These are phyloP conservation scores for Sporisorium scitamineum DNA, from an alignment of 1,284 basidiomycete genomes.

Conservation along the genomic window DNA sequence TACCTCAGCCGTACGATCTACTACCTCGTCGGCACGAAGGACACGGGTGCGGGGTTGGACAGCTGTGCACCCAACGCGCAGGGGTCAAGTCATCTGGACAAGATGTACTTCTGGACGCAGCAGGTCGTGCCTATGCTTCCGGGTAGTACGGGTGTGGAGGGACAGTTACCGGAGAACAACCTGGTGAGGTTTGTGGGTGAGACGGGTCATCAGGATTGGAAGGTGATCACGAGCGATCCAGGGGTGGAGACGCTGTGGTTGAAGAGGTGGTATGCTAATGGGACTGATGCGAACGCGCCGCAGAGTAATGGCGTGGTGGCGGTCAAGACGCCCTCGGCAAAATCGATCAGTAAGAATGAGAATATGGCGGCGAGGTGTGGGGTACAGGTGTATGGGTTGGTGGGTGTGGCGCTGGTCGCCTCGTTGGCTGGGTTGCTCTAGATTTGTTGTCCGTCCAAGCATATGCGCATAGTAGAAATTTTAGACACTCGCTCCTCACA, in stretches of 20 bases:
- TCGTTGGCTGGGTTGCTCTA: background rate
- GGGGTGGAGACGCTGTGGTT: constrained; percentile 58
- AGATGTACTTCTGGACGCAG: constrained; percentile 62
- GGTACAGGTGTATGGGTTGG: no score
- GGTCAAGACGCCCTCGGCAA: constrained; percentile 11
- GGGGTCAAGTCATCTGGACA: constrained; percentile 54
- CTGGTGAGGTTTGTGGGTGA: constrained; percentile 36
- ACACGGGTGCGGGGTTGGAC: constrained; percentile 35
- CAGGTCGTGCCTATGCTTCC: constrained; percentile 51
- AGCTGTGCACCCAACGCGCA: constrained; percentile 57
- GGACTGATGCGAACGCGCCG: constrained; percentile 25
- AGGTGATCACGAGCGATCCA: constrained; percentile 52
- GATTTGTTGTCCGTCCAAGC: no score
- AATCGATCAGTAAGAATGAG: background rate
- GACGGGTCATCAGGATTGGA: constrained; percentile 54
- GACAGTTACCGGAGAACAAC: constrained; percentile 43
- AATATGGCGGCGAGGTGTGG: background rate
- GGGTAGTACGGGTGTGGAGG: constrained; percentile 30
- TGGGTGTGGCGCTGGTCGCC: constrained; percentile 3
- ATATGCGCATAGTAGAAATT: no score
- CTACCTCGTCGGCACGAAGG: constrained; percentile 60
- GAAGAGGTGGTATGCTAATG: constrained; percentile 51
- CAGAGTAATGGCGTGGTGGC: constrained; percentile 23
- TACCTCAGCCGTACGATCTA: constrained; percentile 45
- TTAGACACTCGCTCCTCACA: no score